Base-by-base conservation (phyloP, 352 stramenopile species). In the Phytophthora pistaciae region DNA sequence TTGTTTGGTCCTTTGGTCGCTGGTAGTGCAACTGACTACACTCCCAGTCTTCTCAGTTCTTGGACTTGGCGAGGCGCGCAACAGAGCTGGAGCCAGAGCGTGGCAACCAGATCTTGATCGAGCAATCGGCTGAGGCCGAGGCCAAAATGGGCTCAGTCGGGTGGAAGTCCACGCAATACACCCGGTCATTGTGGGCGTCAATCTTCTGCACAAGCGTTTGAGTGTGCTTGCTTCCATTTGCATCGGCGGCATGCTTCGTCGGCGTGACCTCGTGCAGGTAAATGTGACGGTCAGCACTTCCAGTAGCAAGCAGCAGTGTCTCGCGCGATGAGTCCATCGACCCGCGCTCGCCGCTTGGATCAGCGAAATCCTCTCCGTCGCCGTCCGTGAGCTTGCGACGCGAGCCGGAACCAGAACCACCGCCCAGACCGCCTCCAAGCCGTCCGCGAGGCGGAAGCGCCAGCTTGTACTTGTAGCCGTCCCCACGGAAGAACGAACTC, bases 101-200 rank as follows among this genome's bases (percentile, higher is more conserved):
- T 31, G 90, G 90, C 29, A 95, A 60, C 91, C 91, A 97, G 54
- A 97, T 95, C 62, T 94, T 94, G 56, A 97, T 88, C 10, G 87
- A 92, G 60, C 85, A 91, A 59, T 97, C 91, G 3, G 91, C 89
- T 54, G 91, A 97, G 20, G 87, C 89, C 13, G 89, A 95, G 29
- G 88, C 91, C 25, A 97, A 64, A 67, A 97, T 93, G 25, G 91
- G 91, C 48, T 95, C 90, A 0, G 84, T 91, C 50, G 87, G 91
- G 68, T 95, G 87, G 66, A 97, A 97, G 64, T 97, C 89, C 42
- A 95, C 88, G 61, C 88, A 93, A 74, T 97, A 97, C n/a, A 97
- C 88, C 48, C 91, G 91, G 52, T 96, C 91, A 42, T 64, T 93
- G 79, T 97, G 91, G 20, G 84, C 91, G 53, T 96, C 88, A 50